phyloP scores from a whole-genome alignment of 306 rosid species.

The Acmispon strigosus region DNA sequence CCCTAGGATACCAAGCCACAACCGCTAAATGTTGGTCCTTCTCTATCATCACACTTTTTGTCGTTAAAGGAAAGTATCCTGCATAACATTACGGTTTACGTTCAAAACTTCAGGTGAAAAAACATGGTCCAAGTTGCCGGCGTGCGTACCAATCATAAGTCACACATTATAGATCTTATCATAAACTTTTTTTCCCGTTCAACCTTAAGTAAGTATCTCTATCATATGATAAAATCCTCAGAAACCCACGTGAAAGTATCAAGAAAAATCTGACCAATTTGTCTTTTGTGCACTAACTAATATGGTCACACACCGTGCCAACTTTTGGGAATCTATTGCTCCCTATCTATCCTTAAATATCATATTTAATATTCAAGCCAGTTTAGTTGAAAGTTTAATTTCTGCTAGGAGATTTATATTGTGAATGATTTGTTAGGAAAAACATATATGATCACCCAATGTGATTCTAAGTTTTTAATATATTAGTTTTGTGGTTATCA shows the following conservation, averaged over 20 bases:
- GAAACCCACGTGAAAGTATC: constrained; percentile 60
- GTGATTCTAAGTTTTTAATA: too few species aligned
- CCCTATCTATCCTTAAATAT: background rate
- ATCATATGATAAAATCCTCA: constrained; percentile 8
- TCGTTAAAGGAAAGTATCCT: constrained; percentile 24
- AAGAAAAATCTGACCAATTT: constrained; percentile 46
- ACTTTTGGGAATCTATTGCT: constrained; percentile 54
- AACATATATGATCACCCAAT: too few species aligned
- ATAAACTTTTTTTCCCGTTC: too few species aligned
- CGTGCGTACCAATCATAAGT: background rate
- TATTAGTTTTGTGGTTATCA: too few species aligned
- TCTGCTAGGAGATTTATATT: too few species aligned
- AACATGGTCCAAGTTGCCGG: constrained; percentile 38
- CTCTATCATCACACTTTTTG: constrained; percentile 4
- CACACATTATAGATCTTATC: too few species aligned
- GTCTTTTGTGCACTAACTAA: constrained; percentile 67
- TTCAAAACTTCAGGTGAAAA: constrained; percentile 15
- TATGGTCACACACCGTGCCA: constrained; percentile 33
- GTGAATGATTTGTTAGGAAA: too few species aligned
- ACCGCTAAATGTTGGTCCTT: background rate
- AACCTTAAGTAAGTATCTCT: constrained; percentile 11
- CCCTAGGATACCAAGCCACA: background rate
- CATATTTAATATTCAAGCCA: background rate
- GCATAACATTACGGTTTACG: background rate
- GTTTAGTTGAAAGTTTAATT: too few species aligned